Conservation (phyloP, 2,329 filamentous ascomycete genomes). For the Metarhizium anisopliae region DNA sequence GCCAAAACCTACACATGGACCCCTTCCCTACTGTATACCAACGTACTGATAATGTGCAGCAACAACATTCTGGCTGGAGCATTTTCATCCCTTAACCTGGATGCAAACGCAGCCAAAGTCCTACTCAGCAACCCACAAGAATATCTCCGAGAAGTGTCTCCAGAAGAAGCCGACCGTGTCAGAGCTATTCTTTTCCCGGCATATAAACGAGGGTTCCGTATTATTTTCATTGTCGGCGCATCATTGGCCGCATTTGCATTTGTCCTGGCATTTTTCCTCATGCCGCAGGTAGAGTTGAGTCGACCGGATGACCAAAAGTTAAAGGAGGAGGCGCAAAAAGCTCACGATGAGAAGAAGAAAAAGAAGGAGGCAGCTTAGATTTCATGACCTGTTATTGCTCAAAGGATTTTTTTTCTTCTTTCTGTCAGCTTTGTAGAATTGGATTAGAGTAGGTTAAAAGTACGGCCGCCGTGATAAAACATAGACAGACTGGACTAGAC, state of each 20-base stretch:
- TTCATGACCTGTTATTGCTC: neutral
- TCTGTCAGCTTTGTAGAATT: neutral
- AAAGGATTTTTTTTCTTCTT: neutral
- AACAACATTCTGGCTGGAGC: constrained; percentile 27
- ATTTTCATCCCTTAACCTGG: constrained; percentile 17
- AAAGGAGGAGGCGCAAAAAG: constrained; percentile 23
- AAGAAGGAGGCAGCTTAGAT: constrained; percentile 3
- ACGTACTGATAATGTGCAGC: constrained; percentile 11
- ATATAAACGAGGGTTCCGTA: constrained; percentile 25
- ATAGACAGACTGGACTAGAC: neutral
- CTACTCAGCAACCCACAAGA: constrained; percentile 24
- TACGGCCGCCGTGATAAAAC: neutral
- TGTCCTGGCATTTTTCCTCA: constrained; percentile 26
- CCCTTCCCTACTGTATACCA: neutral
- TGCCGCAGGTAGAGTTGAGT: constrained; percentile 29
- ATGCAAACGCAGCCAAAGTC: constrained; percentile 12
- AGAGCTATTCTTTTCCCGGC: constrained; percentile 24
- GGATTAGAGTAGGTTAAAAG: neutral
- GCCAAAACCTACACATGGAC: constrained; percentile 1
- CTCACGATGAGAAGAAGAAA: constrained; percentile 11
- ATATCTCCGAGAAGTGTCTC: constrained; percentile 19
- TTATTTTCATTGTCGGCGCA: constrained; percentile 30
- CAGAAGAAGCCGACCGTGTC: constrained; percentile 19
- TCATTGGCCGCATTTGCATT: constrained; percentile 26
- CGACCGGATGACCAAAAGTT: constrained; percentile 27